A percentile compares a stretch with the other conserved stretches of the same genome.
phyloP scores from a whole-genome alignment of 768 basidiomycete genomes.

The Guyanaporus albipodus region DNA sequence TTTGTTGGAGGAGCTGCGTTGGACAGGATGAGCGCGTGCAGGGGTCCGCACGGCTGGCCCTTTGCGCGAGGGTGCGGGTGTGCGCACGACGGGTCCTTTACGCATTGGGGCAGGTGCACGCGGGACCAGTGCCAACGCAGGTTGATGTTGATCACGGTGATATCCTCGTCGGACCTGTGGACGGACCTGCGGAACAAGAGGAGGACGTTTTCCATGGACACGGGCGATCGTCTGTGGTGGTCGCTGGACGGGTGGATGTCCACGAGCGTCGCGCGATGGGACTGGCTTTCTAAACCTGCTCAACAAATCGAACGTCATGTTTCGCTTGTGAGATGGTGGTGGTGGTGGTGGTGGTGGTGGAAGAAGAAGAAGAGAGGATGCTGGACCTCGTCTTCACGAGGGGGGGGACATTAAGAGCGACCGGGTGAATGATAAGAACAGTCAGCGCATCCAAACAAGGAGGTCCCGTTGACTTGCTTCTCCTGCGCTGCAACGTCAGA shows the following conservation, averaged over 20 bases:
- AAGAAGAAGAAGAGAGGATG: constrained; percentile 9
- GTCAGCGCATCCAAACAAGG: constrained; percentile 23
- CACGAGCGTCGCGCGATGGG: constrained; percentile 16
- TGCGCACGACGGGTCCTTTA: constrained; percentile 14
- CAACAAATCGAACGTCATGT: constrained; percentile 28
- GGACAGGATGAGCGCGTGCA: constrained; percentile 9
- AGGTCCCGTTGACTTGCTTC: constrained; percentile 24
- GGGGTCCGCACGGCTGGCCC: constrained; percentile 9
- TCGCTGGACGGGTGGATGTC: constrained; percentile 12
- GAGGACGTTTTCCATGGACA: constrained; percentile 17
- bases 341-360: constrained; percentile 9
- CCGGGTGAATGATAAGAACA: constrained; percentile 27
- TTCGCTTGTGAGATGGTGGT: too few relatives aligned
- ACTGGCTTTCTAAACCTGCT: constrained; percentile 20
- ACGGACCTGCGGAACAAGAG: constrained; percentile 14
- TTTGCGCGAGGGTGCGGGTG: constrained; percentile 12
- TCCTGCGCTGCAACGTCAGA: constrained; percentile 25
- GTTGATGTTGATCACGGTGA: constrained; percentile 14
- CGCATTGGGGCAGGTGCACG: constrained; percentile 13
- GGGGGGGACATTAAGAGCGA: constrained; percentile 30
- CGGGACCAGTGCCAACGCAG: constrained; percentile 4
- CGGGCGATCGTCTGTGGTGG: constrained; percentile 15
- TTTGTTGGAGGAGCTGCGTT: constrained; percentile 11
- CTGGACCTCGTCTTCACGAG: constrained; percentile 8
- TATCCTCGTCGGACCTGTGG: constrained; percentile 19